Evolutionary conservation across 352 stramenopile genomes (phyloP).

Genomic region (Phytopythium mirpurense): DNA sequence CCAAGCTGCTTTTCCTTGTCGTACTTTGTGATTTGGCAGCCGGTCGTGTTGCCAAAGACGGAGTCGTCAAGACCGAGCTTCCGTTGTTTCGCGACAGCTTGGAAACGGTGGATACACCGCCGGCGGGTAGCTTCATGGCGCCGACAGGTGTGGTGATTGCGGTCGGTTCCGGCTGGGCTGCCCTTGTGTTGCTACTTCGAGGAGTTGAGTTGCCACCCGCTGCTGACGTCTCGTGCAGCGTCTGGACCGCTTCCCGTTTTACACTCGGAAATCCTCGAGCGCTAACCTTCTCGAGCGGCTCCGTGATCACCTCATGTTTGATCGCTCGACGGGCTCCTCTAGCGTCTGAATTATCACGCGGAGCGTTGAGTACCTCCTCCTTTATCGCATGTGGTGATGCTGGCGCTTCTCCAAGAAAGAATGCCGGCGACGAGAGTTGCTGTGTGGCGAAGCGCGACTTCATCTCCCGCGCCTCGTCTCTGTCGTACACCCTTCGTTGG

Average conservation of each 20-base stretch:
- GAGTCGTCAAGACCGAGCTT: constrained; percentile 38
- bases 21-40: constrained; percentile 44
- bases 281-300: background rate
- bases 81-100: constrained; percentile 23
- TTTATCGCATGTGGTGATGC: no score
- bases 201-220: background rate
- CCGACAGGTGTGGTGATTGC: constrained; percentile 8
- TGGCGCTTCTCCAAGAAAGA: no score
- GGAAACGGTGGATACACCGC: constrained; percentile 37
- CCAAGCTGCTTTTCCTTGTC: constrained; percentile 32
- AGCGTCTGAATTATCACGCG: no score
- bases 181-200: background rate
- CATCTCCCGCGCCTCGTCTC: no score
- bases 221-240: background rate
- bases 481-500: no score
- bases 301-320: background rate
- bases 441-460: no score
- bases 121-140: background rate
- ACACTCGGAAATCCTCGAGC: background rate
- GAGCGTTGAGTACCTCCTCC: no score
- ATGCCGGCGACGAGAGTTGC: no score
- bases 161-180: background rate
- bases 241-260: background rate
- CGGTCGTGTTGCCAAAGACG: constrained; percentile 30
- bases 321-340: no score